Evolutionary conservation across 78 protist genomes (phyloP).

Genomic region (Dictyostelium capitatum): DNA sequence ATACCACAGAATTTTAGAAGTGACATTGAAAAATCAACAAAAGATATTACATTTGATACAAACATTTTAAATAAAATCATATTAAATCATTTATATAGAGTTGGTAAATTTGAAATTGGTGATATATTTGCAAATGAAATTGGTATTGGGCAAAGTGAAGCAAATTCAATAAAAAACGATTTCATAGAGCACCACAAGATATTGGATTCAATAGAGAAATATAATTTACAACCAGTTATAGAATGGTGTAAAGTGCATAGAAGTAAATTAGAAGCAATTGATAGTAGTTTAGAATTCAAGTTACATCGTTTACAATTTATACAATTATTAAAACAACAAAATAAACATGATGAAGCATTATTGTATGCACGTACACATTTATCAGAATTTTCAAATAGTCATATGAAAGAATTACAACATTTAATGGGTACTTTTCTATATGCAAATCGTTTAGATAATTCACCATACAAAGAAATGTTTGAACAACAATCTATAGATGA

Average conservation of each 20-base stretch:
- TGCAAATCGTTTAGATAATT: constrained; percentile 36
- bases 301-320: constrained; percentile 72
- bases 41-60: constrained; percentile 48
- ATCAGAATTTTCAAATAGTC: constrained; percentile 2
- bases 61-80: constrained; percentile 57
- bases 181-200: constrained; percentile 62
- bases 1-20: constrained; percentile 13
- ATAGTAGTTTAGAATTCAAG: constrained; percentile 79
- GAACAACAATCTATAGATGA: neutral
- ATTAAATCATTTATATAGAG: constrained; percentile 83
- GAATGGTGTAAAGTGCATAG: constrained; percentile 59
- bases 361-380: constrained; percentile 54
- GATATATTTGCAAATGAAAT: constrained; percentile 49
- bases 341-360: constrained; percentile 48
- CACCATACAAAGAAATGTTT: constrained; percentile 79
- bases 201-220: constrained; percentile 19
- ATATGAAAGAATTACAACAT: constrained; percentile 73
- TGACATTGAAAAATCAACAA: constrained; percentile 68
- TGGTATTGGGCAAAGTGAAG: neutral
- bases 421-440: constrained; percentile 80
- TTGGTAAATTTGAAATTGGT: constrained; percentile 80
- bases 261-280: neutral
- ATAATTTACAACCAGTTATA: constrained; percentile 39
- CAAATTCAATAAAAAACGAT: neutral
- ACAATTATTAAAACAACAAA: neutral